A percentile compares a stretch with the other conserved stretches of the same genome.
phyloP scores from a whole-genome alignment of 2,329 filamentous ascomycete genomes.

The Epichloe baconii region DNA sequence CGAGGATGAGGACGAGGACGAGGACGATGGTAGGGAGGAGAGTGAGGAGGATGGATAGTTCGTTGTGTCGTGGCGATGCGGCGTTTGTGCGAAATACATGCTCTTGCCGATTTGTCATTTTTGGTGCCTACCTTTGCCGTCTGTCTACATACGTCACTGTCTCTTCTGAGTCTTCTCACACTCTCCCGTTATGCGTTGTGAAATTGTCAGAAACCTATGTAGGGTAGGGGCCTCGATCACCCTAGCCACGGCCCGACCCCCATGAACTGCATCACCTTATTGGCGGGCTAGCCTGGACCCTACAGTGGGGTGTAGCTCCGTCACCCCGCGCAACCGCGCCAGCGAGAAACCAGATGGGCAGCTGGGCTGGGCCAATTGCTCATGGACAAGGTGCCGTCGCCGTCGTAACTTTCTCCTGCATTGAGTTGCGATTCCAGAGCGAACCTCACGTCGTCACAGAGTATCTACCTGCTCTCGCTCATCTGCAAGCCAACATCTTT shows the following conservation, averaged over 20 bases:
- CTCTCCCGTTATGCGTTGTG: too few species aligned
- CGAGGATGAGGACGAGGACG: conserved; percentile 10
- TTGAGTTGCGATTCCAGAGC: too few species aligned
- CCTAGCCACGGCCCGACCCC: not conserved
- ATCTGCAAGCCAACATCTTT: too few species aligned
- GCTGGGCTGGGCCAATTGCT: not conserved
- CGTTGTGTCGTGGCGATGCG: not conserved
- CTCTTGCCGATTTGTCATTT: too few species aligned
- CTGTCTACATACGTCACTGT: too few species aligned
- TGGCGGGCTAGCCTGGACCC: not conserved
- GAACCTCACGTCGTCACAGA: too few species aligned
- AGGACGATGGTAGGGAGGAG: conserved; percentile 8
- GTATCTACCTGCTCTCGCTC: too few species aligned
- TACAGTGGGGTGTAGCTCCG: not conserved
- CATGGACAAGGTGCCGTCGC: too few species aligned
- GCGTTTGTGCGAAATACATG: not conserved
- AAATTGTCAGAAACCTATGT: too few species aligned
- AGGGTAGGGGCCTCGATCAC: not conserved
- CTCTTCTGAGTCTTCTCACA: too few species aligned
- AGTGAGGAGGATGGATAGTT: conserved; percentile 1
- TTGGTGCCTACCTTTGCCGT: too few species aligned
- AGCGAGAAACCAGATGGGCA: not conserved
- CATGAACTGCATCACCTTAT: not conserved
- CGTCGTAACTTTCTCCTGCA: too few species aligned
- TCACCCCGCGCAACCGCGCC: conserved; percentile 11